Evolutionary conservation across 306 rosid species (phyloP), one percentile per base, ranked within the genome.

Genomic region (Hippophae tibetana): DNA sequence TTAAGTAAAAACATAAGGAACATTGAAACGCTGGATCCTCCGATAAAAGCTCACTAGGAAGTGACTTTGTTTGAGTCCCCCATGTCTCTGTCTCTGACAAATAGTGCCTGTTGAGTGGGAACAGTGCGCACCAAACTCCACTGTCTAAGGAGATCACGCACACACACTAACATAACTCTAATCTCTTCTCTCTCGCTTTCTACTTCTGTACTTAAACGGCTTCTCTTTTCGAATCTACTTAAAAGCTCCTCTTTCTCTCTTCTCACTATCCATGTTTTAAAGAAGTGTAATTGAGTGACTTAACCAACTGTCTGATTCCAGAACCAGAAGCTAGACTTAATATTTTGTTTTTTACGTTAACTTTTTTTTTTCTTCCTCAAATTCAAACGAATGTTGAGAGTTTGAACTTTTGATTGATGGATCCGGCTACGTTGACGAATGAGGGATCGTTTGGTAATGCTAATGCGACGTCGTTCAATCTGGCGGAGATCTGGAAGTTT

Each of bases 401-500:
- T 31, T 31, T 31, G 38, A 31, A 31, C 38, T 31, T 31, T 31
- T 31, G 38, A 31, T n/a, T 3, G 0, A 90, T 90, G 97, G 95
- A 90, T 90, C 97, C 97, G 41, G 71, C 75, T 0, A 72, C 84
- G 13, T 67, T 84, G 41, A 78, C 79, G 56, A 79, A 75, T 72
- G 79, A 53, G 43, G 72, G 44, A 10, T 64, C 81, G 47, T 85
- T 69, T 57, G 61, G 85, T 7, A 76, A 79, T 67, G 56, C 79
- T 42, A 81, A 69, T 79, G 66, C 79, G 62, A 11, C 77, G 69
- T 47, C 93, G 54, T 84, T 1, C 64, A 81, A 81, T 66, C 68
- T 81, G 3, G 7, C 90, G 2, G 92, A 87, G 94, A 85, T 85
- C 92, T 90, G 95, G 97, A 82, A 63, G 27, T 76, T 79, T 25